Conservation (phyloP, 768 basidiomycete species). For the Mycena rosella region DNA sequence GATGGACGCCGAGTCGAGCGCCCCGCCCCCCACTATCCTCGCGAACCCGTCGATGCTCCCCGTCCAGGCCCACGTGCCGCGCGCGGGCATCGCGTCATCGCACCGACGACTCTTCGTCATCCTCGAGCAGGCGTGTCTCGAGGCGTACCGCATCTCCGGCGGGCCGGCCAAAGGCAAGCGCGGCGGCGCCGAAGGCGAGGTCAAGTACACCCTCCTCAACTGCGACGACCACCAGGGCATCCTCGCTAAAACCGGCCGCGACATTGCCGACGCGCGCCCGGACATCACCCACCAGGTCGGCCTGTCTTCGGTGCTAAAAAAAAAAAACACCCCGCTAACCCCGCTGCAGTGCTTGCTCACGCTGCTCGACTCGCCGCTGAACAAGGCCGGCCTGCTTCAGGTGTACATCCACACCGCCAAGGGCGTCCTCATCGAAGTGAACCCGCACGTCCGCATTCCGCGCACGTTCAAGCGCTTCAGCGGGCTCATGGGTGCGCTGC, state of each 20-base stretch:
- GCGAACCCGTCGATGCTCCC: slow-evolving; percentile 88
- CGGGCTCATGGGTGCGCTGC: slow-evolving; percentile 79
- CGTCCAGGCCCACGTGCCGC: slow-evolving; percentile 81
- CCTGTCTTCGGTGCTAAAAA: background rate
- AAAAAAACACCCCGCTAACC: background rate
- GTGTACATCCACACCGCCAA: slow-evolving; percentile 99
- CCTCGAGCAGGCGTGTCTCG: slow-evolving; percentile 94
- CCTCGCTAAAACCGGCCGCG: slow-evolving; percentile 95
- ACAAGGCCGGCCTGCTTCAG: slow-evolving; percentile 96
- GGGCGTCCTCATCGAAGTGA: slow-evolving; percentile 97
- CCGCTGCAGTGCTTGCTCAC: slow-evolving; percentile 88
- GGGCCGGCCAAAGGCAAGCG: slow-evolving; percentile 66
- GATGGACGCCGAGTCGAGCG: slow-evolving; percentile 51
- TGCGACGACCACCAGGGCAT: slow-evolving; percentile 99
- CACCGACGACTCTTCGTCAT: slow-evolving; percentile 89
- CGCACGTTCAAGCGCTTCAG: slow-evolving; percentile 99
- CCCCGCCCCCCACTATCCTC: slow-evolving; percentile 38
- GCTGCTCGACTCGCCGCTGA: slow-evolving; percentile 95
- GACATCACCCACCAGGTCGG: slow-evolving; percentile 98
- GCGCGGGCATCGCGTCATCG: slow-evolving; percentile 62
- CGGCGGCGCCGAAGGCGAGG: slow-evolving; percentile 79
- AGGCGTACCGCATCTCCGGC: slow-evolving; percentile 89
- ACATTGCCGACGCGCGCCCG: slow-evolving; percentile 98
- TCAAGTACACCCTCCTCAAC: slow-evolving; percentile 96
- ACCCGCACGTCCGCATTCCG: slow-evolving; percentile 97